phyloP scores from a whole-genome alignment of 305 asterid genomes.

The Fraxinus latifolia region DNA sequence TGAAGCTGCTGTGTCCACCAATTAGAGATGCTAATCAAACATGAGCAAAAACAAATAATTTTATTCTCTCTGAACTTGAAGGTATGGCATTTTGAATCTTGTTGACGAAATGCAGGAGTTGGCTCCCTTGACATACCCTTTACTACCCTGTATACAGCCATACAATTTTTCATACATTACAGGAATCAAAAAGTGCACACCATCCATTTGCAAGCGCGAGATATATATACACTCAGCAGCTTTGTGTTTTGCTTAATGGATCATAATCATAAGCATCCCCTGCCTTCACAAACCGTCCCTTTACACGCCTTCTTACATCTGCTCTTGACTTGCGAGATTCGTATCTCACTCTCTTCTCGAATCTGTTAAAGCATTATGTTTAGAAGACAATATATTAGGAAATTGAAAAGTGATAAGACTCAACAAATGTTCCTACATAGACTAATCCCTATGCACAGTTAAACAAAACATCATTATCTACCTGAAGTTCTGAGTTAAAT shows the following conservation, averaged over 20 bases:
- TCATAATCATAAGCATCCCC: constrained; percentile 93
- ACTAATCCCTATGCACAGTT: not conserved
- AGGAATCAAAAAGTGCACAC: not conserved
- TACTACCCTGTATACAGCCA: not conserved
- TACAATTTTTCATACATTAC: not conserved
- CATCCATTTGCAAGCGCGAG: not conserved
- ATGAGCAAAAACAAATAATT: not conserved
- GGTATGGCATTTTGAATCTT: not conserved
- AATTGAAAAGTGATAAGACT: not conserved
- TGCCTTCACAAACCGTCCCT: constrained; percentile 89
- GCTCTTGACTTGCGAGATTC: constrained; percentile 93
- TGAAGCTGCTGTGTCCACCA: not conserved
- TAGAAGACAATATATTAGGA: not conserved
- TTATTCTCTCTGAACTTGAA: not conserved
- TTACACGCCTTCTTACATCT: constrained; percentile 83
- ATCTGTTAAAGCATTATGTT: constrained; percentile 36
- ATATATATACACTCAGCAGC: constrained; percentile 36
- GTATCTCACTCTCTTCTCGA: constrained; percentile 87
- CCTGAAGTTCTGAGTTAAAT: not conserved
- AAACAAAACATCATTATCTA: not conserved
- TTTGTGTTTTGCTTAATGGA: constrained; percentile 61
- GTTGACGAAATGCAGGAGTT: not conserved
- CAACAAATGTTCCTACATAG: not conserved
- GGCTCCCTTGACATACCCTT: not conserved
- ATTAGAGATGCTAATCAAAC: not conserved